phyloP scores from a whole-genome alignment of 495 filamentous ascomycete genomes.

The Penicillium taxi region DNA sequence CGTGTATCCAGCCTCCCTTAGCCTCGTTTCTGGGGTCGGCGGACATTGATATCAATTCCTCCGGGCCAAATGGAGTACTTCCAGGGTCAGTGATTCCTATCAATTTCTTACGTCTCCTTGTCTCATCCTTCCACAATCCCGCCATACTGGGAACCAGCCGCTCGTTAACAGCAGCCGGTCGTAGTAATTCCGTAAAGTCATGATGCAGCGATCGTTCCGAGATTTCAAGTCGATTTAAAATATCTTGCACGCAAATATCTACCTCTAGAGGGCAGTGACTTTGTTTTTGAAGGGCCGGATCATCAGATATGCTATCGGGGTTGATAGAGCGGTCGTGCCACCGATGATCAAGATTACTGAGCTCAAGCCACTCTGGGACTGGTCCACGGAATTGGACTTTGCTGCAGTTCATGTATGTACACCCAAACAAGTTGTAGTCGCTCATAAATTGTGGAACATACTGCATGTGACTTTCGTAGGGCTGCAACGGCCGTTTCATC shows the following conservation, averaged over 20 bases:
- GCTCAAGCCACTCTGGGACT: conserved; percentile 58
- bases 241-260: conserved; percentile 82
- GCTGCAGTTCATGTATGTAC: conserved; percentile 68
- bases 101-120: conserved; percentile 60
- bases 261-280: conserved; percentile 85
- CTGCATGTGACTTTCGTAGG: conserved; percentile 87
- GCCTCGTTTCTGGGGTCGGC: conserved; percentile 64
- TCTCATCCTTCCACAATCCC: conserved; percentile 88
- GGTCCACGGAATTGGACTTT: conserved; percentile 66
- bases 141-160: conserved; percentile 91
- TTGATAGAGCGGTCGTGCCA: conserved; percentile 76
- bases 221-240: conserved; percentile 71
- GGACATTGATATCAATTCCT: conserved; percentile 79
- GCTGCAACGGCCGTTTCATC: conserved; percentile 74
- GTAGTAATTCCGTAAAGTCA: conserved; percentile 72
- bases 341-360: conserved; percentile 48
- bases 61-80: conserved; percentile 67
- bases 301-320: conserved; percentile 45
- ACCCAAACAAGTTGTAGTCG: conserved; percentile 94
- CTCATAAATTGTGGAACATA: conserved; percentile 95
- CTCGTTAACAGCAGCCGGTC: conserved; percentile 54
- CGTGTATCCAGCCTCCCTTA: conserved; percentile 77
- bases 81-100: conserved; percentile 54
- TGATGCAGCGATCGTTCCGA: conserved; percentile 71
- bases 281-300: conserved; percentile 57